Percentiles rank a stretch among this genome's conserved stretches.
Evolutionary conservation across 2,329 filamentous ascomycete species (phyloP).

Genomic region (Fusarium pseudoanthophilum): DNA sequence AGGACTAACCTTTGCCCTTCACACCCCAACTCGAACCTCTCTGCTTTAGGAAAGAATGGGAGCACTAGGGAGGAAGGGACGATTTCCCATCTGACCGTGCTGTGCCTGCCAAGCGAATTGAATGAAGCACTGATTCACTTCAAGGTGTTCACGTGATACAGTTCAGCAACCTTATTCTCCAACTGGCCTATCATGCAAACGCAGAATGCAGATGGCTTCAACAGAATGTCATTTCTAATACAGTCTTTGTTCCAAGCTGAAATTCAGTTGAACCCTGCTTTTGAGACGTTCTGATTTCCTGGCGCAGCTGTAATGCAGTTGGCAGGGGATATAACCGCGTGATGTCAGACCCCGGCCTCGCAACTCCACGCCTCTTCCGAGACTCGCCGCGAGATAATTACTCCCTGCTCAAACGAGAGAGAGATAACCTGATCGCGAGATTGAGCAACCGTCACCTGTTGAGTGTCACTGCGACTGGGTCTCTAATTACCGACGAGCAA

Average conservation of each 20-base stretch:
- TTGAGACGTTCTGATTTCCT: not conserved
- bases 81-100: slow-evolving; percentile 3
- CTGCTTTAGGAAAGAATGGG: slow-evolving; percentile 12
- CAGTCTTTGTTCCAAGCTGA: not conserved
- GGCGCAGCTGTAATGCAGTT: not conserved
- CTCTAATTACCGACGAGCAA: not conserved
- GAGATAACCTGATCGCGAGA: slow-evolving; percentile 11
- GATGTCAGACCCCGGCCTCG: slow-evolving; percentile 4
- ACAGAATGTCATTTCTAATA: not conserved
- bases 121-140: not conserved
- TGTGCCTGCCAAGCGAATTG: slow-evolving; percentile 12
- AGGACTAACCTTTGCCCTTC: not conserved
- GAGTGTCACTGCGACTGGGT: slow-evolving; percentile 22
- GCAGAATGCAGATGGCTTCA: not conserved
- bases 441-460: slow-evolving; percentile 1
- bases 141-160: slow-evolving; percentile 22
- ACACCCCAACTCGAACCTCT: not conserved
- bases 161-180: not conserved
- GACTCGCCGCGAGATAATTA: slow-evolving; percentile 16
- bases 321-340: slow-evolving; percentile 18
- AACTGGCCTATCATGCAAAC: not conserved
- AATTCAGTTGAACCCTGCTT: not conserved
- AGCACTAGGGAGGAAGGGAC: slow-evolving; percentile 1
- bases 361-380: slow-evolving; percentile 12
- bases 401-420: not conserved